Conservation (phyloP, 1,284 basidiomycete species). For the Pseudozyma hubeiensis region DNA sequence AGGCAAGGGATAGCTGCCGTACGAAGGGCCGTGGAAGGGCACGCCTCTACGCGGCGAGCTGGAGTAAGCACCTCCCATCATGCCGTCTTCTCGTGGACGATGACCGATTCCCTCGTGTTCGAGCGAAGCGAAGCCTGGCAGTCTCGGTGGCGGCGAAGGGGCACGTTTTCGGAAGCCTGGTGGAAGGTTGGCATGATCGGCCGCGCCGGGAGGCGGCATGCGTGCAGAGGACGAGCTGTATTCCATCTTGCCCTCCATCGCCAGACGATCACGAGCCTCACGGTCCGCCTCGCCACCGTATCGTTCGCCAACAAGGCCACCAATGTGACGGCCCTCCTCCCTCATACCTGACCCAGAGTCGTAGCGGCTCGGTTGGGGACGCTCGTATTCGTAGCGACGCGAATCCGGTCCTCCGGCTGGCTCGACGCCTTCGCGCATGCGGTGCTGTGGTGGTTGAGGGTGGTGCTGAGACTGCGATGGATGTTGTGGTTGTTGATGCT, state of each 20-base stretch:
- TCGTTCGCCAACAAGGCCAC: slow-evolving; percentile 36
- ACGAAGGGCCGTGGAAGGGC: slow-evolving; percentile 30
- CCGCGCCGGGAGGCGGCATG: slow-evolving; percentile 32
- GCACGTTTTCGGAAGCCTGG: slow-evolving; percentile 25
- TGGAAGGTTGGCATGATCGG: slow-evolving; percentile 25
- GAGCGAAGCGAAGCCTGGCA: slow-evolving; percentile 43
- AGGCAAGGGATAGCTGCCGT: slow-evolving; percentile 26
- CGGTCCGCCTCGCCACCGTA: slow-evolving; percentile 21
- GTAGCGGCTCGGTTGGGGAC: slow-evolving; percentile 16
- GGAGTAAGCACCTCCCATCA: slow-evolving; percentile 15
- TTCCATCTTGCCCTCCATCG: slow-evolving; percentile 28
- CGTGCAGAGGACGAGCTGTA: slow-evolving; percentile 29
- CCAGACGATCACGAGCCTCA: slow-evolving; percentile 21
- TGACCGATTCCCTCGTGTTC: slow-evolving; percentile 27
- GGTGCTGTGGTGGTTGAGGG: slow-evolving; percentile 16
- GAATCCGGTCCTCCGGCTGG: slow-evolving; percentile 1
- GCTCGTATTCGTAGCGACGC: slow-evolving; percentile 31
- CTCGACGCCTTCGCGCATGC: slow-evolving; percentile 16
- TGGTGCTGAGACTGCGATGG: slow-evolving; percentile 1
- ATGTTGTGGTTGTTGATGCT: slow-evolving; percentile 12
- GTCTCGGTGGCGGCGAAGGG: slow-evolving; percentile 36
- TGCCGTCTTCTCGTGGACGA: slow-evolving; percentile 25
- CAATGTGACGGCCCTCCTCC: slow-evolving; percentile 29
- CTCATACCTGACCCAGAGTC: slow-evolving; percentile 16
- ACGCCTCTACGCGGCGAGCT: slow-evolving; percentile 33